Evolutionary conservation across 495 filamentous ascomycete genomes (phyloP), one percentile per base, ranked within the genome.

Genomic region (Penicillium silybi): DNA sequence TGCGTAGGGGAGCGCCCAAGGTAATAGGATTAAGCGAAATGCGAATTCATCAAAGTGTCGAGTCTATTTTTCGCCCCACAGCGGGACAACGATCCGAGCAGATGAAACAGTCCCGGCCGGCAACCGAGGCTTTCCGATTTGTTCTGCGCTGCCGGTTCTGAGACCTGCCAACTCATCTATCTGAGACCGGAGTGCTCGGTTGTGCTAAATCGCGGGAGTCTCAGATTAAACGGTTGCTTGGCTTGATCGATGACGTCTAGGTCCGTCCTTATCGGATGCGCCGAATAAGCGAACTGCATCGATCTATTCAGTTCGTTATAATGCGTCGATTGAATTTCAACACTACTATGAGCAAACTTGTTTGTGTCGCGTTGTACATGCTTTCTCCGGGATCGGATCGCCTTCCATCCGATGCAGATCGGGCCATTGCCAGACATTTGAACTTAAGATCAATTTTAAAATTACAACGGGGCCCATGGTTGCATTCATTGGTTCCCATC

Each of bases 71-170:
- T 26, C 35, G 61, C 50, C 62, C 62, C 62, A 65, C 62, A 63
- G 54, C 59, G 62, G 62, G 53, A 59, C 59, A 60, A 56, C 53
- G 59, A 63, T 57, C 57, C 50, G 54, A 55, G 17, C 13, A 50
- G 50, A 60, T 59, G 54, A 63, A 63, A 63, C 56, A 57, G 15
- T 29, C 15, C 45, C 53, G 57, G 40, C 44, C 55, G 44, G 11
- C 48, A 63, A 48, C 62, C 62, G 62, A 65, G 56, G 8, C 46
- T 42, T 63, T 65, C 62, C 62, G 62, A 65, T 65, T 65, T 65
- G 62, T 46, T 13, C 60, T 48, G 50, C 11, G 10, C 18, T 15
- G 43, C 29, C 17, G 10, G 4, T 52, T 48, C 20, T 32, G 23
- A 13, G 38, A 48, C 35, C 56, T 56, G 49, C 46, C 50, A 42